Evolutionary conservation across 2,329 filamentous ascomycete species (phyloP).

Genomic region (Pseudogymnoascus sp.): DNA sequence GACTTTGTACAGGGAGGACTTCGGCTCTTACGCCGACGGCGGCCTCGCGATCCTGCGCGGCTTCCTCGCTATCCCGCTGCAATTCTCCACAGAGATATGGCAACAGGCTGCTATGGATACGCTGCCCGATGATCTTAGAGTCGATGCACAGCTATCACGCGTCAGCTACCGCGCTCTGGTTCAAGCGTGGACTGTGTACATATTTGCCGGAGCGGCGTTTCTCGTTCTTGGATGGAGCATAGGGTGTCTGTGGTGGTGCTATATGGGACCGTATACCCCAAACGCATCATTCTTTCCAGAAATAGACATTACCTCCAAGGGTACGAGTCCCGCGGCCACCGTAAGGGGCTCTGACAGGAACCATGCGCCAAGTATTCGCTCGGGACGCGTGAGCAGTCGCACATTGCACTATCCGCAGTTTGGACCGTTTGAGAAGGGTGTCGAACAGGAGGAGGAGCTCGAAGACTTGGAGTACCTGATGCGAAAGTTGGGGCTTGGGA

Average conservation of each 20-base stretch:
- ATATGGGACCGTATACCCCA: neutral
- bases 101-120: slow-evolving; percentile 4
- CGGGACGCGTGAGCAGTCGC: slow-evolving; percentile 1
- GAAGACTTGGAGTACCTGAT: neutral
- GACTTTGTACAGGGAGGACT: neutral
- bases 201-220: neutral
- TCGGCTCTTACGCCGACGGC: neutral
- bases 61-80: slow-evolving; percentile 4
- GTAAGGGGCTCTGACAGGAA: neutral
- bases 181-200: neutral
- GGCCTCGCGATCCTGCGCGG: slow-evolving; percentile 3
- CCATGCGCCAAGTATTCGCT: neutral
- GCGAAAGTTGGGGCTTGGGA: neutral
- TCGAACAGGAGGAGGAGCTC: neutral
- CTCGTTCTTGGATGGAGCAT: neutral
- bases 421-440: slow-evolving; percentile 1
- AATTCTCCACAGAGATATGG: neutral
- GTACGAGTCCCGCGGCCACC: neutral
- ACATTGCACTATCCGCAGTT: neutral
- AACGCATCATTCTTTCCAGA: neutral
- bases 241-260: slow-evolving; percentile 7
- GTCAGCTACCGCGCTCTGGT: neutral
- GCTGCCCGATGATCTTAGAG: neutral
- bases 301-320: slow-evolving; percentile 1
- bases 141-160: neutral